Evolutionary conservation across 1,284 basidiomycete genomes (phyloP).

Genomic region (Cryptococcus jaspeensis): DNA sequence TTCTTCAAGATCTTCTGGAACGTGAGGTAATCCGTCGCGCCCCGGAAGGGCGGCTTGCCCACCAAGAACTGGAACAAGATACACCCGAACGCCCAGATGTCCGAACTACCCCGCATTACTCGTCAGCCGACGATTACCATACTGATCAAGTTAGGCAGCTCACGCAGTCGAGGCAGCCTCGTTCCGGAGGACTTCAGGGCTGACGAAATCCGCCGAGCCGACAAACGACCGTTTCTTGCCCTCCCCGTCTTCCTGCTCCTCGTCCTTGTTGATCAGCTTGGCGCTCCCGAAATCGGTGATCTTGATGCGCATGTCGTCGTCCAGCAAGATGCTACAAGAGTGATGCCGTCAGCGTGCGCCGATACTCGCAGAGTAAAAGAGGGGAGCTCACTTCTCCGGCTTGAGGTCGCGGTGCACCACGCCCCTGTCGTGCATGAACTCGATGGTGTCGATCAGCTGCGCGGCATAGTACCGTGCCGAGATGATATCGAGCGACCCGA

Average conservation of each 20-base stretch:
- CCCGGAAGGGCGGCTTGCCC: constrained; percentile 58
- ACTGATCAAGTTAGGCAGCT: constrained; percentile 24
- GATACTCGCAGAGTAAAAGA: neutral
- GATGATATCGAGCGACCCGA: constrained; percentile 74
- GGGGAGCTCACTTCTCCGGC: constrained; percentile 69
- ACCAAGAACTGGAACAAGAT: constrained; percentile 58
- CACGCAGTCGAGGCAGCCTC: constrained; percentile 57
- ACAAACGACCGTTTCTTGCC: constrained; percentile 68
- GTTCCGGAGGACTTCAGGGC: constrained; percentile 81
- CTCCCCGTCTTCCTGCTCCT: constrained; percentile 15
- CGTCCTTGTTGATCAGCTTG: constrained; percentile 66
- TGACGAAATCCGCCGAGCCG: constrained; percentile 93
- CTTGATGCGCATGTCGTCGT: constrained; percentile 80
- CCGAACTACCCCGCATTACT: constrained; percentile 43
- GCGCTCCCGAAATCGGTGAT: constrained; percentile 97
- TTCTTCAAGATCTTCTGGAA: constrained; percentile 59
- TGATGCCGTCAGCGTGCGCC: constrained; percentile 3
- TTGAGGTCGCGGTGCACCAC: constrained; percentile 91
- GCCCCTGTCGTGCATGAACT: constrained; percentile 82
- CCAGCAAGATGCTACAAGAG: constrained; percentile 66
- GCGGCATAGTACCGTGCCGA: constrained; percentile 81
- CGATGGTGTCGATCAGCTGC: constrained; percentile 80
- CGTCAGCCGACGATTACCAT: neutral
- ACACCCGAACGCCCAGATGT: constrained; percentile 61
- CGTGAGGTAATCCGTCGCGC: constrained; percentile 59